Evolutionary conservation across 1,139 yeast species (phyloP), one percentile per base, ranked within the genome.

Genomic region (Candida glucosophila): DNA sequence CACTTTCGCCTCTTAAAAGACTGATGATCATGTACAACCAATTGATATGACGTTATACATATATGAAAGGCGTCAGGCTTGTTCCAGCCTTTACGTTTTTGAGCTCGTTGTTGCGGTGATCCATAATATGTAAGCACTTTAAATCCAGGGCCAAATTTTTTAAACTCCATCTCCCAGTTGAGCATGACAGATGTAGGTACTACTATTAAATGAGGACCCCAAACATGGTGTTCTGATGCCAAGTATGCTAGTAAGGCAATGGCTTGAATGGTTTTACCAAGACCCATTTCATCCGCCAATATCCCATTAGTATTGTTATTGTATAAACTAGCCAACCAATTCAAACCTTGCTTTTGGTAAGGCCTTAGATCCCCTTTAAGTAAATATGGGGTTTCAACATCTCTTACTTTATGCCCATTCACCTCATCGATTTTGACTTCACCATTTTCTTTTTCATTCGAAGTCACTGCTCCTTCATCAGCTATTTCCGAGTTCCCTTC

Each of bases 121-220:
- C 99, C 99, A 46, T 90, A 92, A 49, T 92, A 92, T 0, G 98
- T 90, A 49, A 92, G 51, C 2, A 92, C 93, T 49, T 92, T 90
- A 52, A 92, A 81, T 0, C 98, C 99, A 0, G 99, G 99, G 1
- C 97, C 97, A 63, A 92, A 92, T 40, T 95, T 76, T 47, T 90
- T 92, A 57, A 92, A 88, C 49, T 92, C 99, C 96, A 90, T 88
- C 50, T 92, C 99, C 99, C 99, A 92, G 49, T 92, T 92, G 30
- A 92, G 73, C 78, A 92, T 77, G n/a, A 92, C 99, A 12, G 96
- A 85, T 0, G 99, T 92, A 3, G 99, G 99, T 4, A 92, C 99
- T 33, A 92, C 76, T 52, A 92, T 88, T 29, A 92, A 60, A 58
- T 92, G 99, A 0, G 98, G 98, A 0, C 98, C 98, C 99, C 99